Base-by-base conservation (phyloP, 768 basidiomycete species). In the Leucocoprinus sp. region DNA sequence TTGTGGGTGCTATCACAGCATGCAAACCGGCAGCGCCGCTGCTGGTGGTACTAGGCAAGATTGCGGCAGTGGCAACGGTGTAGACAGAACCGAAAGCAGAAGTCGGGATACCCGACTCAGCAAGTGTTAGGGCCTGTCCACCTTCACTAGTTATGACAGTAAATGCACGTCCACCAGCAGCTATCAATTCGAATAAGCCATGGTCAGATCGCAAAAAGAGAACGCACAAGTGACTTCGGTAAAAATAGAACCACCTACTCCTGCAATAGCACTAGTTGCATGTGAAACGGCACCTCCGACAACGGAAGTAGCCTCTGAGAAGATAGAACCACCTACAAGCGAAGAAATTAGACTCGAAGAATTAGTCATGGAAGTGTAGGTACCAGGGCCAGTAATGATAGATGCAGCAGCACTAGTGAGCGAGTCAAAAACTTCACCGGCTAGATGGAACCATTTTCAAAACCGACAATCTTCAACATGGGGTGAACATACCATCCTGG, bases 71-170 rank as follows among this genome's bases (percentile, higher is more conserved):
- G 1, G 74, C 72, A 17, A 71, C 65, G 12, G 74, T 79, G 59
- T 70, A 81, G 1, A 71, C 56, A 6, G 71, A 69, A 27, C 80
- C 80, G 19, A 69, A 76, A 50, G 68, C 70, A 15, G 74, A 69
- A 22, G 78, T 81, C 6, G 61, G 65, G 12, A 65, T 64, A 12
- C 55, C 69, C 2, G 63, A 62, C 3, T 50, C 57, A 21, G 78
- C 81, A 15, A 85, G 68, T 0, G 82, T 84, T 47, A 82, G 61
- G 1, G 71, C 82, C 35, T 68, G 53, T 8, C 81, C 82, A 5
- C 79, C 83, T 8, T 57, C 70, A 33, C 72, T 75, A 12, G 76
- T 80, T 22, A 84, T 60, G 15, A 84, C 57, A 11, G 77, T 84
- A 40, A 67, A 61, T 2, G 65, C 74, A 7, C 62, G 47, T 11